phyloP scores from a whole-genome alignment of 2,329 filamentous ascomycete species.

The Diaporthe sp. region DNA sequence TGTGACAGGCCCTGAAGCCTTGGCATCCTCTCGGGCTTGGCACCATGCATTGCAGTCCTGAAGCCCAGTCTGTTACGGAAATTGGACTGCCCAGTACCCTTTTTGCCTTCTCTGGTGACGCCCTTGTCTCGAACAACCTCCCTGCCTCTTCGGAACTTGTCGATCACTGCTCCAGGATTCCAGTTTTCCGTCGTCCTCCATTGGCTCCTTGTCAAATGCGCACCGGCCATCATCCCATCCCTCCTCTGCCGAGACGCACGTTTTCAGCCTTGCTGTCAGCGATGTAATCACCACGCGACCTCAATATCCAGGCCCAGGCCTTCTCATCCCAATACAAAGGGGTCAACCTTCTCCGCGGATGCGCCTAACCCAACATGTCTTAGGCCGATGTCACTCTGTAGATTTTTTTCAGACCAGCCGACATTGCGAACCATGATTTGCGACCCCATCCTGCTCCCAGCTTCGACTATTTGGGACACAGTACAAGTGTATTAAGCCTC shows the following conservation, averaged over 20 bases:
- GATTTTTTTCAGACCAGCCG: conserved; percentile 2
- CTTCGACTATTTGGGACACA: neutral
- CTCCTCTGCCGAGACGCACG: conserved; percentile 24
- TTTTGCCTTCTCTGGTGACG: conserved; percentile 10
- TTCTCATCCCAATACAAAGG: neutral
- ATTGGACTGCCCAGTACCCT: conserved; percentile 13
- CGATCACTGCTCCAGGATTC: conserved; percentile 39
- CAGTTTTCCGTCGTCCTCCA: conserved; percentile 14
- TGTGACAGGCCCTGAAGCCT: conserved; percentile 25
- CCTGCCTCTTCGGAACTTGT: conserved; percentile 35
- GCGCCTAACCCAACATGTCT: neutral
- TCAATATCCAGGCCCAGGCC: conserved; percentile 10
- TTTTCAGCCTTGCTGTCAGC: conserved; percentile 33
- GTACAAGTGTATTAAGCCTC: neutral
- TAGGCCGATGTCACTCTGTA: neutral
- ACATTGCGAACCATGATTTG: conserved; percentile 1
- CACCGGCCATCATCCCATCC: conserved; percentile 30
- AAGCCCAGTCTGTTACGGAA: conserved; percentile 40
- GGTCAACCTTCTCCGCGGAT: neutral
- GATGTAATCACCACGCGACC: conserved; percentile 27
- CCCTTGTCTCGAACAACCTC: conserved; percentile 32
- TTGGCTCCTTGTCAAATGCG: conserved; percentile 19
- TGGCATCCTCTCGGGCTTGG: conserved; percentile 7
- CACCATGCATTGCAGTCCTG: conserved; percentile 37
- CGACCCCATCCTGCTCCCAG: conserved; percentile 4